Conservation (phyloP, 768 basidiomycete species). For the Suillus spraguei region DNA sequence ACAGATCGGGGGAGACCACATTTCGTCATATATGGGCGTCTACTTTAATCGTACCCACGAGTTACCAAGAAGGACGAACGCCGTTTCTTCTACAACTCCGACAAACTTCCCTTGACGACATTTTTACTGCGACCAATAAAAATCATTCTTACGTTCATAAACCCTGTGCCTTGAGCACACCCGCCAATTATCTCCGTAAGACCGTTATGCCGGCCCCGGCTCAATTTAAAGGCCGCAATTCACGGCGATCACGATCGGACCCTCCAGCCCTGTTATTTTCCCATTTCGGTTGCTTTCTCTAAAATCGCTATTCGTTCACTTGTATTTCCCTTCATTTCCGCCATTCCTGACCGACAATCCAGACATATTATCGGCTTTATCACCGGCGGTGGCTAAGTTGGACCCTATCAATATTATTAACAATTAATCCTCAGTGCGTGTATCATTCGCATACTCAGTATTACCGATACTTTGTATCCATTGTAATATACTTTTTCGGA, state of each 20-base stretch:
- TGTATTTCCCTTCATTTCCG: too few relatives aligned
- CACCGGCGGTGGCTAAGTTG: neutral
- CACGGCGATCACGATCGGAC: constrained; percentile 10
- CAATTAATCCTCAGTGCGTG: too few relatives aligned
- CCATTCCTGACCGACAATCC: too few relatives aligned
- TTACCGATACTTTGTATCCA: neutral
- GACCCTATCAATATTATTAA: too few relatives aligned
- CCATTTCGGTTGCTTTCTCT: neutral
- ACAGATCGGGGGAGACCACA: neutral
- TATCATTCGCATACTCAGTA: neutral
- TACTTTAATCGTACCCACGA: neutral
- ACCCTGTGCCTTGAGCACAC: constrained; percentile 5
- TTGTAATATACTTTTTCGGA: neutral
- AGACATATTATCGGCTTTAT: neutral
- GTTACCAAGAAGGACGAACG: constrained; percentile 18
- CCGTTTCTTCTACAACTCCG: constrained; percentile 23
- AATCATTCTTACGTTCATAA: neutral
- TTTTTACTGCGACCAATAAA: neutral
- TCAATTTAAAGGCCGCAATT: constrained; percentile 11
- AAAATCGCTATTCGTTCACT: too few relatives aligned
- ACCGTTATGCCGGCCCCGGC: constrained; percentile 5
- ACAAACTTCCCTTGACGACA: neutral
- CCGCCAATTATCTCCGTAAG: constrained; percentile 10
- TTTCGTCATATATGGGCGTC: constrained; percentile 5
- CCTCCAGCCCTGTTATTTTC: neutral